phyloP scores from a whole-genome alignment of 768 basidiomycete species.

The Rhizopogon vinicolor region DNA sequence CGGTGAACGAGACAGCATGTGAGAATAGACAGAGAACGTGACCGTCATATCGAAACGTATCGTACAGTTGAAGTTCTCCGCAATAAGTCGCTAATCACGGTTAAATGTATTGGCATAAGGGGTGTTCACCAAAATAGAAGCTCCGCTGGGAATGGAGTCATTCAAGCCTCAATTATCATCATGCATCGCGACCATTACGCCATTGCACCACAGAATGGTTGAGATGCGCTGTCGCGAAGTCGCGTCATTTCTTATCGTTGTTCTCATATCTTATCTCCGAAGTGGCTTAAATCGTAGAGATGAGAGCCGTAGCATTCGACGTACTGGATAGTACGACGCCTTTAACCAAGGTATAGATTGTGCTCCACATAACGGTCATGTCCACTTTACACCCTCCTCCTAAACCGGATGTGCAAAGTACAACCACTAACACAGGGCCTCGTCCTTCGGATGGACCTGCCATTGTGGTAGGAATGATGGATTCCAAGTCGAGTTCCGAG shows the following conservation, averaged over 20 bases:
- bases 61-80: slow-evolving; percentile 12
- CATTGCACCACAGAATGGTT: slow-evolving; percentile 12
- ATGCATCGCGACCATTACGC: slow-evolving; percentile 11
- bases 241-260: slow-evolving; percentile 13
- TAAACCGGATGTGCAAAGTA: background rate
- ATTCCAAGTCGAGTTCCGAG: background rate
- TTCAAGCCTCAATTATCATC: background rate
- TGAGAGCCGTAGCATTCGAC: no score
- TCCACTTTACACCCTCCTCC: slow-evolving; percentile 1
- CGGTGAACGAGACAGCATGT: slow-evolving; percentile 38
- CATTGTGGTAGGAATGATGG: background rate
- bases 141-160: background rate
- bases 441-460: background rate
- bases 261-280: no score
- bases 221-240: background rate
- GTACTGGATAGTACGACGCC: background rate
- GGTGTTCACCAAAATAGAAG: background rate
- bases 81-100: slow-evolving; percentile 10
- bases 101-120: background rate
- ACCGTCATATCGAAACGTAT: slow-evolving; percentile 10
- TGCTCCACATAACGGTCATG: background rate
- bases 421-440: background rate
- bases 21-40: slow-evolving; percentile 9
- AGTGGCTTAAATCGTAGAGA: no score
- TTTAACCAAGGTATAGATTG: background rate